Conservation (phyloP, 495 filamentous ascomycete species). For the Bryoglossum gracile region DNA sequence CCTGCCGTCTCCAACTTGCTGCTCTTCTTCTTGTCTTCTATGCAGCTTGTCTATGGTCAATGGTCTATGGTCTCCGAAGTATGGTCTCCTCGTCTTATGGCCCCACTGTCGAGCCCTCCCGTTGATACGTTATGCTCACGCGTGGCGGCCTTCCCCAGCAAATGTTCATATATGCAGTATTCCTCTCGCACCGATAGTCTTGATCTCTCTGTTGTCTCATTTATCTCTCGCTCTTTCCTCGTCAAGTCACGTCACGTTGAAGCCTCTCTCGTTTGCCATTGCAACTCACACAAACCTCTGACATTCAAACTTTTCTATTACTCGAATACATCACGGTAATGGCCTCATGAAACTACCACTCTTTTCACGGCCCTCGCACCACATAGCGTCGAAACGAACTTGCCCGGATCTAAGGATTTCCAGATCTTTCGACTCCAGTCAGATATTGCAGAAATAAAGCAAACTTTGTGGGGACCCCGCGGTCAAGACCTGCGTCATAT, state of each 20-base stretch:
- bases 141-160: conserved; percentile 11
- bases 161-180: neutral
- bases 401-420: neutral
- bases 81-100: no score
- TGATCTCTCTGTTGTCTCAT: conserved; percentile 2
- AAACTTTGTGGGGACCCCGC: neutral
- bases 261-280: neutral
- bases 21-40: neutral
- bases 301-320: neutral
- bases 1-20: neutral
- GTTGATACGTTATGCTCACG: neutral
- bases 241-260: neutral
- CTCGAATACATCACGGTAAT: neutral
- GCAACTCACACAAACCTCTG: neutral
- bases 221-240: conserved; percentile 8
- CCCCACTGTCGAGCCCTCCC: neutral
- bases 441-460: neutral
- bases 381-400: conserved; percentile 17
- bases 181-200: neutral
- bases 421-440: neutral
- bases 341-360: conserved; percentile 15
- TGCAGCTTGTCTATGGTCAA: no score
- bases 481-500: neutral
- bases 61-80: neutral
- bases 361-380: conserved; percentile 16